Base-by-base conservation (phyloP, 2,329 filamentous ascomycete species). In the Tothia fuscella region DNA sequence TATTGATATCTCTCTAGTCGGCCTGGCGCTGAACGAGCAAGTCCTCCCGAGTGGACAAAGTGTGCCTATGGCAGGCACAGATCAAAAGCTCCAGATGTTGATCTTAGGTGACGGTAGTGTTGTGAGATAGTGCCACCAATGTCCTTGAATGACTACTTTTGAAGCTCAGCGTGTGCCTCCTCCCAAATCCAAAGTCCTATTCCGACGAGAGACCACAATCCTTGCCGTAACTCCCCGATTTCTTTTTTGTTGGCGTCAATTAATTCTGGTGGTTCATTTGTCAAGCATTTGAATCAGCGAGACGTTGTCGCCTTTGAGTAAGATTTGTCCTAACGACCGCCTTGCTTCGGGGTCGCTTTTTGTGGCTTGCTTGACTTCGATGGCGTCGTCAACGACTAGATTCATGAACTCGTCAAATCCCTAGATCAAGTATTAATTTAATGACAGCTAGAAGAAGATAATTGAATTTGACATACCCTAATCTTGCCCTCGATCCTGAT, bases 351-450 rank as follows among this genome's bases (percentile, higher is more conserved):
- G 77, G 31, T 70, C 61, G 13, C 76, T 78, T 70, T 93, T 93
- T 48, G 82, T 87, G 42, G 84, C 70, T 57, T 86, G 75, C 61
- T 80, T 83, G 33, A 98, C 87, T 65, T 96, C 89, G 44, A 95
- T 78, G 22, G 91, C 91, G 53, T 98, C 87, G 57, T 98, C 91
- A 50, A 94, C 75, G 29, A 96, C 91, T 38, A 98, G 71, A 67
- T 98, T 98, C 88, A 98, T 95, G 67, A 96, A 98, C 64, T 98
- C 91, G 60, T 98, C 91, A 52, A 98, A 98, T 12, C 91, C 88
- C 87, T 94, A 48, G 28, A 26, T 48, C 20, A 26, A n/a, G 32
- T 25, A 19, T 13, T 29, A 38, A 36, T 30, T 36, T 6, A 10
- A 22, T 16, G 16, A 30, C 10, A 6, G 25, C 2, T 29, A 12